Conservation (phyloP, 2,329 filamentous ascomycete species). For the Verticillium albo-atrum region DNA sequence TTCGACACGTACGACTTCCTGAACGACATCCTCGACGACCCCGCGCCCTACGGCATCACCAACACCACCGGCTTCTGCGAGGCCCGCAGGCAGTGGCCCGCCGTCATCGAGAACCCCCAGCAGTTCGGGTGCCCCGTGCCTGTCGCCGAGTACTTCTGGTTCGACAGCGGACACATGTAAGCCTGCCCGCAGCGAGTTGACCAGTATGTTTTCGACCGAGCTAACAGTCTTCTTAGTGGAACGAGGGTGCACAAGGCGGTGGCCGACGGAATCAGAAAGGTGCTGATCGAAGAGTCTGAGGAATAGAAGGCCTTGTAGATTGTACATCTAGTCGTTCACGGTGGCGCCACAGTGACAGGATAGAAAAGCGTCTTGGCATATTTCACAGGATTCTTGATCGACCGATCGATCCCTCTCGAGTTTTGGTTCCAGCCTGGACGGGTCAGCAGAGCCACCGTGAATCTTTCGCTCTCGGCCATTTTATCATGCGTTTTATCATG, state of each 20-base stretch:
- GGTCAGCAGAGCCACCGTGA: no score
- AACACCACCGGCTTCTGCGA: constrained; percentile 22
- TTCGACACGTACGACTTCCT: constrained; percentile 27
- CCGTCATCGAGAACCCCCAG: constrained; percentile 14
- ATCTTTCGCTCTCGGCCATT: no score
- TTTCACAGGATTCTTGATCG: no score
- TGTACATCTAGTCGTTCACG: no score
- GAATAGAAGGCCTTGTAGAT: no score
- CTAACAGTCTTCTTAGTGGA: neutral
- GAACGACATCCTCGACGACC: constrained; percentile 21
- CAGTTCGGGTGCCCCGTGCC: constrained; percentile 21
- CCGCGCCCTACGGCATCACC: constrained; percentile 18
- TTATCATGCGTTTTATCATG: no score
- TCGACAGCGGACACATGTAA: constrained; percentile 20
- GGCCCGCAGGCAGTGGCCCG: constrained; percentile 16
- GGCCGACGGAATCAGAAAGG: neutral
- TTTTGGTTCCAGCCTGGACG: no score
- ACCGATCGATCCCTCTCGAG: no score
- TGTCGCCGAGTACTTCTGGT: constrained; percentile 25
- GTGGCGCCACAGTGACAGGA: no score
- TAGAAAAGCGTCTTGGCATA: no score
- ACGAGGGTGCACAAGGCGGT: neutral
- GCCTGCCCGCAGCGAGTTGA: neutral
- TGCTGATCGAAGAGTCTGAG: neutral
- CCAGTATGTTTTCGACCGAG: no score